Conservation (phyloP, 768 basidiomycete species). For the Xanthoconium purpureum region DNA sequence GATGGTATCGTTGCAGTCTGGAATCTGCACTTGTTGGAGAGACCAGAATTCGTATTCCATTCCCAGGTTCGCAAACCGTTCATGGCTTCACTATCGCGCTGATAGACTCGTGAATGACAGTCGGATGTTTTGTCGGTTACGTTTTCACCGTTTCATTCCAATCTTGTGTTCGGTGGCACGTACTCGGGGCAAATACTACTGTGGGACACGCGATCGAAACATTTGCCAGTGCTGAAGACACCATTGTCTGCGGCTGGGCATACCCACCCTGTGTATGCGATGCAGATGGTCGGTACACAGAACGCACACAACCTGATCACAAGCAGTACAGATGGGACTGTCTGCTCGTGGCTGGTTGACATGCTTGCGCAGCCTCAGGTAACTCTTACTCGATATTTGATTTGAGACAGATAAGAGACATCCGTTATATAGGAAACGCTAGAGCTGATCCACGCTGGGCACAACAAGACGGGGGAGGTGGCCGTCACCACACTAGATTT, state of each 20-base stretch:
- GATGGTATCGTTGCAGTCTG: conserved; percentile 97
- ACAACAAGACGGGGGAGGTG: conserved; percentile 96
- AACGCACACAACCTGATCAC: conserved; percentile 98
- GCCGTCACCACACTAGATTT: conserved; percentile 93
- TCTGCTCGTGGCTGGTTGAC: conserved; percentile 97
- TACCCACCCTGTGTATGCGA: conserved; percentile 97
- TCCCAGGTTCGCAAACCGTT: conserved; percentile 69
- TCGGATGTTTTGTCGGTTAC: conserved; percentile 96
- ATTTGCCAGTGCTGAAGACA: conserved; percentile 93
- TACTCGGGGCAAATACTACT: conserved; percentile 97
- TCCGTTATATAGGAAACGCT: conserved; percentile 73
- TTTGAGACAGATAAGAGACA: not conserved
- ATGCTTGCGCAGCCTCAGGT: conserved; percentile 99
- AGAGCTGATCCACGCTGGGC: conserved; percentile 82
- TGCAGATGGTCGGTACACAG: conserved; percentile 98
- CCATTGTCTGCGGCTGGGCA: conserved; percentile 95
- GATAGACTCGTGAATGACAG: conserved; percentile 40
- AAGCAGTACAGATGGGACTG: conserved; percentile 93
- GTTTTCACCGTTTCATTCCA: conserved; percentile 97
- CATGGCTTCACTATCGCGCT: not conserved
- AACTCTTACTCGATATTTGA: conserved; percentile 2
- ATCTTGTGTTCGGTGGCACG: conserved; percentile 96
- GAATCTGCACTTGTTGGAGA: conserved; percentile 92
- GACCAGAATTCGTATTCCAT: conserved; percentile 98
- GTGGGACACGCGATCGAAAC: conserved; percentile 98